Evolutionary conservation across 1,139 yeast genomes (phyloP).

Genomic region (Diutina rugosa): DNA sequence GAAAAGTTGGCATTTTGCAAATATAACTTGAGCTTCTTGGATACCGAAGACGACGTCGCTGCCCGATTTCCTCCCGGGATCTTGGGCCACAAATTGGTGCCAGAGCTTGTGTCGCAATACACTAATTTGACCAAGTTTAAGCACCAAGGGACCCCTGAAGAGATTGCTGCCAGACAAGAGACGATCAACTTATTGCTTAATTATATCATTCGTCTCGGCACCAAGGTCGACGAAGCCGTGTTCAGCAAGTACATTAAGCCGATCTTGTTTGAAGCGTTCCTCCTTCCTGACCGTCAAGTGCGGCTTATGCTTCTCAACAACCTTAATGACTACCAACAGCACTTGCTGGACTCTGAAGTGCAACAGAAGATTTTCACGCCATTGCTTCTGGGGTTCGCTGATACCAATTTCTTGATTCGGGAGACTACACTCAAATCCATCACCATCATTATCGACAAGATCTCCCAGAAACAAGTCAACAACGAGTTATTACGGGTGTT

Average conservation of each 20-base stretch:
- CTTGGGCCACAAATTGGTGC: constrained; percentile 51
- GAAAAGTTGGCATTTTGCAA: constrained; percentile 45
- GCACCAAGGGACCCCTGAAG: constrained; percentile 16
- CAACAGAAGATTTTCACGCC: constrained; percentile 59
- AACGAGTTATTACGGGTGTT: constrained; percentile 71
- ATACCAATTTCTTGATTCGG: constrained; percentile 68
- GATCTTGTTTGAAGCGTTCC: constrained; percentile 47
- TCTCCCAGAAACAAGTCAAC: constrained; percentile 72
- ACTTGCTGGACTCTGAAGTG: constrained; percentile 46
- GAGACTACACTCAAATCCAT: constrained; percentile 72
- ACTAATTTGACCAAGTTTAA: constrained; percentile 9
- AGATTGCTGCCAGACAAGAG: constrained; percentile 22
- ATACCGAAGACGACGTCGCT: constrained; percentile 7
- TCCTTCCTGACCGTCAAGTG: constrained; percentile 62
- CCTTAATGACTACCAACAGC: constrained; percentile 41
- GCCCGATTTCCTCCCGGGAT: constrained; percentile 43
- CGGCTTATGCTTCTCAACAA: constrained; percentile 57
- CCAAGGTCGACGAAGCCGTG: constrained; percentile 18
- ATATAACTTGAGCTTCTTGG: constrained; percentile 20
- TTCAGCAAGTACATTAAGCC: constrained; percentile 47
- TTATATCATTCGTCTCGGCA: constrained; percentile 32
- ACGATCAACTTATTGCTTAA: constrained; percentile 30
- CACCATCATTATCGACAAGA: constrained; percentile 46
- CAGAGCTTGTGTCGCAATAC: constrained; percentile 40
- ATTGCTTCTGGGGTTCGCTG: constrained; percentile 70